Percentiles rank a stretch among this genome's conserved stretches.
phyloP scores from a whole-genome alignment of 306 rosid genomes.

The Quercus aquifolioides region DNA sequence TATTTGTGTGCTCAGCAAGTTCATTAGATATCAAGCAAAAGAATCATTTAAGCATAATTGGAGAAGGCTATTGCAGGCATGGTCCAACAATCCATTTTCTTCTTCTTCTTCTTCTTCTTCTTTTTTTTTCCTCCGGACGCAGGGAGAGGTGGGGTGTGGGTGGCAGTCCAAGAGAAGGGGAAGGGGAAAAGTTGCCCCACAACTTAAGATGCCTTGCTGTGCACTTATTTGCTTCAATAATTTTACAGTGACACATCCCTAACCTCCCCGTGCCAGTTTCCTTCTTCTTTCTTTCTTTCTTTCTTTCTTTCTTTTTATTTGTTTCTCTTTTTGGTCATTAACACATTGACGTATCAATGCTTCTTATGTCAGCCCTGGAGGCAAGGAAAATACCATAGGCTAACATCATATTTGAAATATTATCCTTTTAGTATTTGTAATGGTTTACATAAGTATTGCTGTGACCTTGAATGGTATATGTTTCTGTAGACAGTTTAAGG shows the following conservation, averaged over 20 bases:
- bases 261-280: too few species aligned
- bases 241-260: too few species aligned
- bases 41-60: background rate
- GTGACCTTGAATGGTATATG: background rate
- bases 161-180: background rate
- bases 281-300: too few species aligned
- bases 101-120: too few species aligned
- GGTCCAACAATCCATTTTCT: background rate
- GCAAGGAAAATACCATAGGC: background rate
- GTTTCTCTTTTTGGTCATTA: background rate
- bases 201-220: too few species aligned
- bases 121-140: too few species aligned
- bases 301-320: background rate
- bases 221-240: too few species aligned
- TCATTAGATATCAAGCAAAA: background rate
- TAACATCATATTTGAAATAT: background rate
- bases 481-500: background rate
- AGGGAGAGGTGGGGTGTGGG: background rate
- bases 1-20: background rate
- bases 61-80: background rate
- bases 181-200: background rate
- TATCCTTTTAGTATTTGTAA: background rate
- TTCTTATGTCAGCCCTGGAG: background rate
- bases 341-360: background rate
- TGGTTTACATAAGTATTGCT: background rate